Conservation (phyloP, 2,329 filamentous ascomycete species). For the Rasamsonia emersonii region DNA sequence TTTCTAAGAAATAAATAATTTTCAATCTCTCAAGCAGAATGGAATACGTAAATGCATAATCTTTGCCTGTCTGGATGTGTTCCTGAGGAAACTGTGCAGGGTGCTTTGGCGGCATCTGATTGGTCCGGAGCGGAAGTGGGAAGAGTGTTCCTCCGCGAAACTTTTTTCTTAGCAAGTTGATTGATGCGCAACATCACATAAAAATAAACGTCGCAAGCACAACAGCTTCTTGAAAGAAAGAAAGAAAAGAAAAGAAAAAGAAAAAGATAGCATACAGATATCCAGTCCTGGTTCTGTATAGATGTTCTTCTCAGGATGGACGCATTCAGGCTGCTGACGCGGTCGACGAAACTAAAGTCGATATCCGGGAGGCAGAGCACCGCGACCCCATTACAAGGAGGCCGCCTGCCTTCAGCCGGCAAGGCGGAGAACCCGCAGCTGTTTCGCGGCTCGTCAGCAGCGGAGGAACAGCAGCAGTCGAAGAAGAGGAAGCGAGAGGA, state of each 20-base stretch:
- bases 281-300: too few species aligned
- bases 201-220: too few species aligned
- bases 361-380: constrained; percentile 17
- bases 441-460: constrained; percentile 25
- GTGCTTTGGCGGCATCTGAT: constrained; percentile 17
- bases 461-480: constrained; percentile 18
- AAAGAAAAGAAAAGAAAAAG: too few species aligned
- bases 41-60: not conserved
- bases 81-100: constrained; percentile 1
- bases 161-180: too few species aligned
- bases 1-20: constrained; percentile 1
- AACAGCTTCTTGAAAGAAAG: too few species aligned
- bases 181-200: too few species aligned
- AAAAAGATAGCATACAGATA: too few species aligned
- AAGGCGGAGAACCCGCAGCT: constrained; percentile 31
- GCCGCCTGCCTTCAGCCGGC: constrained; percentile 31
- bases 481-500: constrained; percentile 30
- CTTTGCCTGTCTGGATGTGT: too few species aligned
- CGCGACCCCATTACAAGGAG: constrained; percentile 16
- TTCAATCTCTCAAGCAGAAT: not conserved
- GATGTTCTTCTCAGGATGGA: constrained; percentile 38
- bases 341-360: constrained; percentile 36
- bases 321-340: constrained; percentile 36
- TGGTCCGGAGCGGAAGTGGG: constrained; percentile 15
- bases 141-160: too few species aligned